Evolutionary conservation across 345 rosid species (phyloP), one percentile per base, ranked within the genome.

Genomic region (Noccaea bulbosa): DNA sequence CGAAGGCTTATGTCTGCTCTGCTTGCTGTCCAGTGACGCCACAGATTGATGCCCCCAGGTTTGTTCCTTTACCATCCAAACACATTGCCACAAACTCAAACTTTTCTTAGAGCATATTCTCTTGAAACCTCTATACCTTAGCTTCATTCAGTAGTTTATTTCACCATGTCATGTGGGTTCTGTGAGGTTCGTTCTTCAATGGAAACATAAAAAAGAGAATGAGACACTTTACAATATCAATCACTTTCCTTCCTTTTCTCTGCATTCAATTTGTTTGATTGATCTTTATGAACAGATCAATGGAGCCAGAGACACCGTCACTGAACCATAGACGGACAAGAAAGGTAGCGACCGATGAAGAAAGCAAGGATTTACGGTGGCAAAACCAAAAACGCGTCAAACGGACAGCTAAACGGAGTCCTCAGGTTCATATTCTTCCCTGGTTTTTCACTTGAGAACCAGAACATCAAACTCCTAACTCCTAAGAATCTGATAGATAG

Each of bases 251-350:
- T 54, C 14, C 43, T 39, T 6, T 22, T 72, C 14, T 47, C 65
- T 7, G 8, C 45, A 46, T 32, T 20, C 37, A 16, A 20, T 22
- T 78, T 35, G 62, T 56, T 57, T 40, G 70, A 50, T 68, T 48
- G 72, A 50, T 68, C 9, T 82, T 12, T 50, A 50, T 69, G 48
- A 69, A 49, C 87, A 88, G 98, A 50, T 53, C 41, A 57, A 77
- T 69, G 22, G 96, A 89, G 82, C 92, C 91, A 1, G 76, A 82
- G 70, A 88, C 93, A 6, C 88, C 83, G 9, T 81, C 85, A 37
- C 83, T 81, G 0, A 76, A 67, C 41, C 87, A 77, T 48, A 62
- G 50, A 40, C 69, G 57, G 53, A 65, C 15, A 55, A 75, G 52
- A 56, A 56, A 8, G 20, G 38, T 38, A 5, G 65, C 11, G 4